Conservation (phyloP, 2,329 filamentous ascomycete genomes). For the Pseudogymnoascus sp. region DNA sequence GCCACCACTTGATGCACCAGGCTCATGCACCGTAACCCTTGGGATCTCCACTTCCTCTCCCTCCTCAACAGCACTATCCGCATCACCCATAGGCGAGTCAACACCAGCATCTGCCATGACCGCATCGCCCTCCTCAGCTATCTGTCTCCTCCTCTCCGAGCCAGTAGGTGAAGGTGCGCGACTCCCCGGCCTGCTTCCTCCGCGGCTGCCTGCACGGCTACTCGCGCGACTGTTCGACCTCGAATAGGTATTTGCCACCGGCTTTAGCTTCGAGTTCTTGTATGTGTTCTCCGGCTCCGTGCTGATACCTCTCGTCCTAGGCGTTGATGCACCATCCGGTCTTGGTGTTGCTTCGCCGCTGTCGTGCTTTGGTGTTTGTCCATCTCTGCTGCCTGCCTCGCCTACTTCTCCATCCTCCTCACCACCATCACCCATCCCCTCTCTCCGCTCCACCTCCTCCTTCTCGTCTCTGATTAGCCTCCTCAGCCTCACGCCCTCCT, state of each 20-base stretch:
- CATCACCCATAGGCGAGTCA: slow-evolving; percentile 24
- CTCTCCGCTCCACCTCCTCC: slow-evolving; percentile 81
- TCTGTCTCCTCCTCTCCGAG: slow-evolving; percentile 18
- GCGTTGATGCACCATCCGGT: slow-evolving; percentile 30
- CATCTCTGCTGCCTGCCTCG: slow-evolving; percentile 41
- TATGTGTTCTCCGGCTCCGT: slow-evolving; percentile 31
- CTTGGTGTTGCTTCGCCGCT: slow-evolving; percentile 41
- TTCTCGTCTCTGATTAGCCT: slow-evolving; percentile 89
- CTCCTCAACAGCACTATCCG: neutral
- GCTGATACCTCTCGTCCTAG: slow-evolving; percentile 22
- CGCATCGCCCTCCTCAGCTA: slow-evolving; percentile 39
- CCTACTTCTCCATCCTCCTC: slow-evolving; percentile 52
- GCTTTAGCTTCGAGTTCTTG: slow-evolving; percentile 28
- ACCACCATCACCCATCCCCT: slow-evolving; percentile 60
- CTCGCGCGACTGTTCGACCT: neutral
- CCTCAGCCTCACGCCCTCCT: slow-evolving; percentile 80
- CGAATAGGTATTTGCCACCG: slow-evolving; percentile 20
- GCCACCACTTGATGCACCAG: slow-evolving; percentile 22
- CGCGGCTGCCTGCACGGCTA: slow-evolving; percentile 23
- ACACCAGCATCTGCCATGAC: slow-evolving; percentile 47
- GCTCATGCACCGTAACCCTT: slow-evolving; percentile 41
- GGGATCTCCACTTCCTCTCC: slow-evolving; percentile 31
- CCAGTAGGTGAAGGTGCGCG: slow-evolving; percentile 30
- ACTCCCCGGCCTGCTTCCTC: slow-evolving; percentile 33
- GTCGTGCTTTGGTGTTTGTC: slow-evolving; percentile 43